These are phyloP conservation scores for Phoma sp. DNA, from an alignment of 2,329 filamentous ascomycete genomes.

Conservation along the genomic window DNA sequence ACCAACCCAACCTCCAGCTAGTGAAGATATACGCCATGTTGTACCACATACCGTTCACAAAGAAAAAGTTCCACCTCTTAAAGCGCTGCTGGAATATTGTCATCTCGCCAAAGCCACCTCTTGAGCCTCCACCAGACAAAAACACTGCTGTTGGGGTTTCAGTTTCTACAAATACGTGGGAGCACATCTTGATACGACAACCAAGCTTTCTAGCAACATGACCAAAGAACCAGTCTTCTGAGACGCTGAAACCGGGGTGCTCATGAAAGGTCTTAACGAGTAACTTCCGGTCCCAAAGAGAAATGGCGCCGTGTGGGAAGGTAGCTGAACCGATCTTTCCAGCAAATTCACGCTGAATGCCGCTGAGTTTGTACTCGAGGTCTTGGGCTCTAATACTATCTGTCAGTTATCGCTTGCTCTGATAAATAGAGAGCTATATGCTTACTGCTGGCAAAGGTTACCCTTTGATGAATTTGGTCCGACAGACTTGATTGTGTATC, in stretches of 20 bases:
- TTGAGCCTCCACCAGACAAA: conserved; percentile 46
- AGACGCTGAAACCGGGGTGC: conserved; percentile 58
- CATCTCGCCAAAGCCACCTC: conserved; percentile 61
- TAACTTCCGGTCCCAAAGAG: conserved; percentile 56
- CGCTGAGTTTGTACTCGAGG: conserved; percentile 60
- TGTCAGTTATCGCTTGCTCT: too few species aligned
- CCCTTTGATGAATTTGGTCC: too few species aligned
- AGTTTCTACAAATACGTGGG: conserved; percentile 59
- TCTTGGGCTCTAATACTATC: conserved; percentile 55
- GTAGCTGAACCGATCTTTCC: conserved; percentile 56
- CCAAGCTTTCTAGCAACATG: conserved; percentile 55
- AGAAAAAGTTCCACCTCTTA: conserved; percentile 61
- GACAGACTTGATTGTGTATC: too few species aligned
- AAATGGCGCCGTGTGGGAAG: conserved; percentile 60
- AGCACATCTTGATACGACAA: conserved; percentile 57
- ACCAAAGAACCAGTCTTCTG: conserved; percentile 62
- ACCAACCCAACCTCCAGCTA: conserved; percentile 57
- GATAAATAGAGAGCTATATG: too few species aligned
- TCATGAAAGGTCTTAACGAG: conserved; percentile 55
- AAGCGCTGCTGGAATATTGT: conserved; percentile 60
- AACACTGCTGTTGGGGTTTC: conserved; percentile 56
- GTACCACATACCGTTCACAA: conserved; percentile 57
- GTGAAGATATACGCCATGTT: conserved; percentile 55
- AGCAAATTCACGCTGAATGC: conserved; percentile 54
- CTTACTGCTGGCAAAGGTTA: too few species aligned